Conservation (phyloP, 140 eudicot species). For the Stevia rebaudiana region DNA sequence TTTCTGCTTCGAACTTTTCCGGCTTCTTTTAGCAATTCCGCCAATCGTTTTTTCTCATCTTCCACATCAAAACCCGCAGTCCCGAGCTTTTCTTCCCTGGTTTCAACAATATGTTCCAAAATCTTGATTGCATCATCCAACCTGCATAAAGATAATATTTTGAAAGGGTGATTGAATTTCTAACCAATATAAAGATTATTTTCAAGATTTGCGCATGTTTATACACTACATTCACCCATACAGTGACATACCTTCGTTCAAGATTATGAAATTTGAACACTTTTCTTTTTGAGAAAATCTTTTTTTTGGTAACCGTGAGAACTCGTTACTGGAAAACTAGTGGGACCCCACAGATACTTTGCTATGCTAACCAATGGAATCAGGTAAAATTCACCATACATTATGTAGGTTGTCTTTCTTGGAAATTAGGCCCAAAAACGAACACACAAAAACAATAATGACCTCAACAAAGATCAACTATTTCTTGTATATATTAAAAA, state of each 20-base stretch:
- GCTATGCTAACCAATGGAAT: too few species aligned
- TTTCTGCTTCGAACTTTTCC: conserved; percentile 51
- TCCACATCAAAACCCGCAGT: conserved; percentile 67
- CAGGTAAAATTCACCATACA: too few species aligned
- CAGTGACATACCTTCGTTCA: not conserved
- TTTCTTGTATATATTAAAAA: too few species aligned
- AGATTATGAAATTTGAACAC: not conserved
- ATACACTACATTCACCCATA: not conserved
- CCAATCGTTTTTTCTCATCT: conserved; percentile 72
- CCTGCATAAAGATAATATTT: conserved; percentile 35
- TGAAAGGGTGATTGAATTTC: not conserved
- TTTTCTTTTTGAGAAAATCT: not conserved
- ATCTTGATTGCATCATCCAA: conserved; percentile 72
- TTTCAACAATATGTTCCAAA: conserved; percentile 58
- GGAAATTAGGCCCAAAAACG: too few species aligned
- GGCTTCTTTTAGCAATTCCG: conserved; percentile 59
- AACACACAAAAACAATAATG: too few species aligned
- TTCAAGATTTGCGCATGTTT: not conserved
- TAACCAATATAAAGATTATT: not conserved
- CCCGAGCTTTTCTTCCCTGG: conserved; percentile 79
- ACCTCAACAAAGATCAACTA: too few species aligned
- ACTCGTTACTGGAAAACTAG: too few species aligned
- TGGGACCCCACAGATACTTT: too few species aligned
- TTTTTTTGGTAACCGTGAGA: not conserved
- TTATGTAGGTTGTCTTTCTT: too few species aligned